phyloP scores from a whole-genome alignment of 192 early-diverging fungal genomes.

The Neocallimastix lanati region DNA sequence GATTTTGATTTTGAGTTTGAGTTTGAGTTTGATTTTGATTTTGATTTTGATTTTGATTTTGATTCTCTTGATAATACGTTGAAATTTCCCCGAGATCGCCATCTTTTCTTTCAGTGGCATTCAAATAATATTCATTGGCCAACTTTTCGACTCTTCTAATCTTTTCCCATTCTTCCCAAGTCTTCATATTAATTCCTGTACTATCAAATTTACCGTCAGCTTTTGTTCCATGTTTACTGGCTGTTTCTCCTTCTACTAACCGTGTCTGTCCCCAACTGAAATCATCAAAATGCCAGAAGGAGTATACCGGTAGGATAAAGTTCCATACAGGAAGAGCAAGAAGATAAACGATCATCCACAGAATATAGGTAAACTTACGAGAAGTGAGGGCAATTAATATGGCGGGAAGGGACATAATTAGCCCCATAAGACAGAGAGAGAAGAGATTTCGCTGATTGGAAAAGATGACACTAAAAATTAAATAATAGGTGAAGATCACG shows the following conservation, averaged over 20 bases:
- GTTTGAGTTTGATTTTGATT: too few relatives aligned
- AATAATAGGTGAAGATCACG: slow-evolving; percentile 39
- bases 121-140: background rate
- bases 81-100: background rate
- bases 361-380: slow-evolving; percentile 62
- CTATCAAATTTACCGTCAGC: background rate
- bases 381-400: slow-evolving; percentile 78
- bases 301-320: slow-evolving; percentile 40
- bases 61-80: too few relatives aligned
- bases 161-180: background rate
- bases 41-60: too few relatives aligned
- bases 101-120: background rate
- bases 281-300: slow-evolving; percentile 7
- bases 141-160: background rate
- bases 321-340: slow-evolving; percentile 34
- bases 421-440: slow-evolving; percentile 50
- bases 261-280: slow-evolving; percentile 3
- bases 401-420: slow-evolving; percentile 72
- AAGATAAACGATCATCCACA: slow-evolving; percentile 75
- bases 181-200: background rate
- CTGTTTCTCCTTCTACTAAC: background rate
- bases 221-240: background rate
- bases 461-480: background rate
- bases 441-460: background rate
- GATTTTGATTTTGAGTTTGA: too few relatives aligned